These are phyloP conservation scores for Phaffomyces antillensis DNA, from an alignment of 805 yeast species.

Conservation along the genomic window DNA sequence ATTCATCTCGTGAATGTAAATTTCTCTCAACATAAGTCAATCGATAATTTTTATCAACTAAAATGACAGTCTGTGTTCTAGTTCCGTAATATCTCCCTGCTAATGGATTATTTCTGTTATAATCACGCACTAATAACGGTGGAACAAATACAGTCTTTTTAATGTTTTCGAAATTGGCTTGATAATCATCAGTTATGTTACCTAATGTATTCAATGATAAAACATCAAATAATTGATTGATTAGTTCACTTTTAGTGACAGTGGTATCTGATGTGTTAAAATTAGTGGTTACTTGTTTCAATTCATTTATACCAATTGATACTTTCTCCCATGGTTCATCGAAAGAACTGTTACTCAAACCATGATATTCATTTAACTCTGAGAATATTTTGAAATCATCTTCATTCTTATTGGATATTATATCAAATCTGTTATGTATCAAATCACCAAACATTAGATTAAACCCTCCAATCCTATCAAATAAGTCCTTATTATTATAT, in stretches of 20 bases:
- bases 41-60: conserved; percentile 44
- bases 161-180: conserved; percentile 35
- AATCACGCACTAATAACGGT: conserved; percentile 37
- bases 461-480: conserved; percentile 24
- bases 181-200: conserved; percentile 23
- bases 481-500: conserved; percentile 13
- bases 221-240: conserved; percentile 45
- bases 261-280: conserved; percentile 15
- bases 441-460: conserved; percentile 33
- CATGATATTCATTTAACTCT: conserved; percentile 33
- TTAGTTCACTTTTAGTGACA: conserved; percentile 33
- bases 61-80: conserved; percentile 73
- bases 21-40: conserved; percentile 58
- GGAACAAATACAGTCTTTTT: conserved; percentile 66
- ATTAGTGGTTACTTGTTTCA: conserved; percentile 27
- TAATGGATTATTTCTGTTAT: conserved; percentile 26
- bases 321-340: conserved; percentile 75
- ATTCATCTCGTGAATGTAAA: conserved; percentile 42
- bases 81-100: conserved; percentile 73
- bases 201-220: conserved; percentile 40
- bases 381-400: conserved; percentile 26
- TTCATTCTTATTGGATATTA: conserved; percentile 22
- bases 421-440: conserved; percentile 23
- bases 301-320: conserved; percentile 40
- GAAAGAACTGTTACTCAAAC: conserved; percentile 63